Evolutionary conservation across 1,284 basidiomycete species (phyloP), one percentile per base, ranked within the genome.

Genomic region (Puccinia polysora): DNA sequence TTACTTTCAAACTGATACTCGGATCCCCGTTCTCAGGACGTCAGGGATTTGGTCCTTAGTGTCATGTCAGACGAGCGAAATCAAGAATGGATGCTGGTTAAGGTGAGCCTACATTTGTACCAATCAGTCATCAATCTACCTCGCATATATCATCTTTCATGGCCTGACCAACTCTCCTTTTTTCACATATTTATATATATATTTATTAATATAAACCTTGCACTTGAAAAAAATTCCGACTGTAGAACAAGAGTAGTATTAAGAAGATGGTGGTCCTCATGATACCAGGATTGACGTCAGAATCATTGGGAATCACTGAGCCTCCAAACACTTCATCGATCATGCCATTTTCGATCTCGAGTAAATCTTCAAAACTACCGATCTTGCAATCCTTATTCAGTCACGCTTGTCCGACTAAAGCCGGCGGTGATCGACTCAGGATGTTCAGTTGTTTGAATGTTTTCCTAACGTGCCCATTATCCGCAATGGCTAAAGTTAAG

Each of bases 321-420:
- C 86, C 88, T 0, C n/a, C n/a, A n/a, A 84, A 88, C 0, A 7
- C 82, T 82, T 30, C 86, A 84, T 20, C 88, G 84, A 52, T 84
- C 83, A 75, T 81, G 38, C 82, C 82, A 0, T 81, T 83, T 8
- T 84, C 64, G 77, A 75, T 32, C 47, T 81, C 10, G 23, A 74
- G 18, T 77, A 79, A 38, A 18, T 81, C 80, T 2, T 78, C 80
- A 0, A 78, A 81, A 7, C 78, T 95, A 1, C 89, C 91, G 0
- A 88, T 90, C 76, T 86, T 96, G 55, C 83, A 87, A 1, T 85
- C 84, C 15, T 88, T 91, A 0, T 96, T 95, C 81, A 89, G 89
- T 67, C 90, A 94, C 81, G 90, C 89, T 2, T 91, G 89, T 75
- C 93, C 92, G 0, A 93, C 90, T 0, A 85, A 87, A 43, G 91